Evolutionary conservation across 495 filamentous ascomycete genomes (phyloP), one percentile per base, ranked within the genome.

Genomic region (Tuber borchii): DNA sequence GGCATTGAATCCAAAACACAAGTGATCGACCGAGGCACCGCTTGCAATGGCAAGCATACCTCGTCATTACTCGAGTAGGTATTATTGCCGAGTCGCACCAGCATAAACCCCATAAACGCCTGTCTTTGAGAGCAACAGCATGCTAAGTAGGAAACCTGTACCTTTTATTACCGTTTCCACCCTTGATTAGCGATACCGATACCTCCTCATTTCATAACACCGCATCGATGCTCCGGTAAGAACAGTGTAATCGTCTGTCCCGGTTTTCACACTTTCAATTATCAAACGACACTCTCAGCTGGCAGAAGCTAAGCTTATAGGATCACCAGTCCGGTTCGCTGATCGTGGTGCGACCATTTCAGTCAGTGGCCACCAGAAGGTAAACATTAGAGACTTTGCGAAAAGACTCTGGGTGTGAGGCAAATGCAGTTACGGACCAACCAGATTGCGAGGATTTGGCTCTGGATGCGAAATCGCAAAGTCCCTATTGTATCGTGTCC

Each of bases 11-110:
- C 26, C 56, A 65, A 65, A 65, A 65, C 56, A 34, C 56, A 14
- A 65, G 56, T 65, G 56, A 65, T 65, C 56, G 56, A 65, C 56
- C 12, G 56, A 65, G 56, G 19, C 56, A 56, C 26, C 26, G 56
- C n/a, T 26, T 22, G 8, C 56, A 61, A 61, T 14, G 56, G 56
- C 26, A 34, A 8, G 17, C 26, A 19, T 7, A 31, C 56, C 56
- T 12, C 3, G 3, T n/a, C 12, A 61, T 61, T n/a, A n/a, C n/a
- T n/a, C n/a, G n/a, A n/a, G n/a, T n/a, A n/a, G n/a, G n/a, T n/a
- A n/a, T 26, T n/a, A 14, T 26, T 61, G 51, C 51, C 51, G 3
- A 26, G n/a, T 61, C n/a, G n/a, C 51, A 14, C 51, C n/a, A 4
- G n/a, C 51, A 61, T n/a, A 26, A 26, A 6, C 51, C n/a, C 26